phyloP scores from a whole-genome alignment of 106 monocot species.

The Dendrobium chrysotoxum region DNA sequence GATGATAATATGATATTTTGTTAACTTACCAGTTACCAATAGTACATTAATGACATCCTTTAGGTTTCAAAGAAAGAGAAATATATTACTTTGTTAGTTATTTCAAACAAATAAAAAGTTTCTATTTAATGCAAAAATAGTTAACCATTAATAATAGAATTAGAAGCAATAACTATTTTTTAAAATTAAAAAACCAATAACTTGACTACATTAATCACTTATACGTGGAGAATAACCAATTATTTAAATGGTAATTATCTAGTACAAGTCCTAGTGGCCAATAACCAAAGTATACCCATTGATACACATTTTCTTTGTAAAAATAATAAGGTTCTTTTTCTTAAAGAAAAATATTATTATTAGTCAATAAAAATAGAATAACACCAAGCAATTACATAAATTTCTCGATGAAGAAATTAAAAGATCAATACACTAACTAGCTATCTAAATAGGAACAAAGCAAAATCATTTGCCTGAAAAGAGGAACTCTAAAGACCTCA shows the following conservation, averaged over 20 bases:
- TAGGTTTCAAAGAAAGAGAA: neutral
- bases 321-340: neutral
- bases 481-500: too few species aligned
- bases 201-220: too few species aligned
- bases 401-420: too few species aligned
- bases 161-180: neutral
- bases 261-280: neutral
- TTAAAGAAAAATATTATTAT: too few species aligned
- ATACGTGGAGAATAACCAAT: too few species aligned
- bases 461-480: too few species aligned
- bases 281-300: neutral
- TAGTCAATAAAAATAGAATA: too few species aligned
- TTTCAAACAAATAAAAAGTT: neutral
- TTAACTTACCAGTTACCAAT: neutral
- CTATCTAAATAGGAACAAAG: too few species aligned
- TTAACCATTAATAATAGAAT: neutral
- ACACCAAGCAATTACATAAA: too few species aligned
- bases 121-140: neutral
- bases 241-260: too few species aligned
- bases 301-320: neutral
- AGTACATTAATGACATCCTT: neutral
- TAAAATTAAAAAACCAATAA: neutral
- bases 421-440: too few species aligned
- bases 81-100: neutral
- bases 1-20: neutral